Conservation (phyloP, 2,329 filamentous ascomycete species). For the Botryotinia narcissicola region DNA sequence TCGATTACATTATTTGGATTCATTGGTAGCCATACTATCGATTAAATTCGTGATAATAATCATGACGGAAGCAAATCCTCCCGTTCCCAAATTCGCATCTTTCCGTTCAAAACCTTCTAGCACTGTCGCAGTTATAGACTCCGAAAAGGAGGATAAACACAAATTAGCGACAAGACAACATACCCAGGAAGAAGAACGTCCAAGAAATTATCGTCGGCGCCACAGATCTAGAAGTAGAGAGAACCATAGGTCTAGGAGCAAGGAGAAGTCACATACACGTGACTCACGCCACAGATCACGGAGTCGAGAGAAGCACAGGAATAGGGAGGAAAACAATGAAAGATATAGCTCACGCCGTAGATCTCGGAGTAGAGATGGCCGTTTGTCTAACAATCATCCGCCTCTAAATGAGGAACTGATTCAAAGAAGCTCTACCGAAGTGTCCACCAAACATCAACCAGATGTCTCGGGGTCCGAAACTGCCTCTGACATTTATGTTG, state of each 20-base stretch:
- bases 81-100: constrained; percentile 70
- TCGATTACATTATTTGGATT: neutral
- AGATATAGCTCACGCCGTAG: constrained; percentile 4
- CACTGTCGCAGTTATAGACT: constrained; percentile 17
- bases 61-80: constrained; percentile 35
- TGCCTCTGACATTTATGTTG: constrained; percentile 47
- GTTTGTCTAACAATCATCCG: constrained; percentile 13
- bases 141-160: constrained; percentile 23
- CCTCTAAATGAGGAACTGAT: neutral
- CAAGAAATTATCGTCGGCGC: constrained; percentile 11
- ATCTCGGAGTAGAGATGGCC: constrained; percentile 11
- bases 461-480: constrained; percentile 4
- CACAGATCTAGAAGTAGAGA: constrained; percentile 20
- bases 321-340: constrained; percentile 26
- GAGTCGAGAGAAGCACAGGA: constrained; percentile 18
- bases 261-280: neutral
- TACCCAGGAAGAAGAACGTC: constrained; percentile 9
- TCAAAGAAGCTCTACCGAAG: neutral
- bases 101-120: constrained; percentile 56
- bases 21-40: neutral
- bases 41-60: neutral
- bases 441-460: constrained; percentile 17
- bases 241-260: constrained; percentile 1
- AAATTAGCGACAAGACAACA: constrained; percentile 17
- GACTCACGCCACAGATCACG: constrained; percentile 7